Conservation (phyloP, 345 rosid genomes). For the Eucalyptus caleyi region DNA sequence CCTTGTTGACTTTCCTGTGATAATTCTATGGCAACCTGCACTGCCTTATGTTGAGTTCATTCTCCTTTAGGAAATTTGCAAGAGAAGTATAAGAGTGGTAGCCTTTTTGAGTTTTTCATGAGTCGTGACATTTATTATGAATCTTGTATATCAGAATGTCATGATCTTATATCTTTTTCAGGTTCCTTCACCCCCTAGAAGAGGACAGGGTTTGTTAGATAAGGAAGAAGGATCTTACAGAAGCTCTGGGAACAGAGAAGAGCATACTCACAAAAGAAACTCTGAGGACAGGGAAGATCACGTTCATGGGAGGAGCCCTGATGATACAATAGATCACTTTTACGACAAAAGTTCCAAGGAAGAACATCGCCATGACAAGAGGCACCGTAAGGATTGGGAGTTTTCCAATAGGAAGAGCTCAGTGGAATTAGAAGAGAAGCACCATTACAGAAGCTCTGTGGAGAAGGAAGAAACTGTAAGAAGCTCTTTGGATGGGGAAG, state of each 20-base stretch:
- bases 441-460: not conserved
- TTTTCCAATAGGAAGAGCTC: not conserved
- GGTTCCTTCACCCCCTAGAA: slow-evolving; percentile 93
- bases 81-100: not conserved
- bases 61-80: not conserved
- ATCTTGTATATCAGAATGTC: not conserved
- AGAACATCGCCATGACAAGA: not conserved
- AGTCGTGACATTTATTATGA: not conserved
- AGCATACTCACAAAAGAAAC: not conserved
- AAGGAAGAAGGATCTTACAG: slow-evolving; percentile 14
- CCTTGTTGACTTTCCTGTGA: not conserved
- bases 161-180: not conserved
- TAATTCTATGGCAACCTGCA: not conserved
- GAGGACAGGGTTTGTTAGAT: slow-evolving; percentile 23
- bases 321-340: not conserved
- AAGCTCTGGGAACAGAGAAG: slow-evolving; percentile 22
- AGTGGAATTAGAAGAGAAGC: not conserved
- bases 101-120: not conserved
- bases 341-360: not conserved
- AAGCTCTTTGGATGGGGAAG: slow-evolving; percentile 4
- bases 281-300: not conserved
- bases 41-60: not conserved
- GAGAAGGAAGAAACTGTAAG: not conserved
- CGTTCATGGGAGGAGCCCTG: slow-evolving; percentile 8
- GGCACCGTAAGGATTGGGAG: not conserved